Evolutionary conservation across 176 grass and related monocot species (phyloP).

Genomic region (Tillandsia leiboldiana): DNA sequence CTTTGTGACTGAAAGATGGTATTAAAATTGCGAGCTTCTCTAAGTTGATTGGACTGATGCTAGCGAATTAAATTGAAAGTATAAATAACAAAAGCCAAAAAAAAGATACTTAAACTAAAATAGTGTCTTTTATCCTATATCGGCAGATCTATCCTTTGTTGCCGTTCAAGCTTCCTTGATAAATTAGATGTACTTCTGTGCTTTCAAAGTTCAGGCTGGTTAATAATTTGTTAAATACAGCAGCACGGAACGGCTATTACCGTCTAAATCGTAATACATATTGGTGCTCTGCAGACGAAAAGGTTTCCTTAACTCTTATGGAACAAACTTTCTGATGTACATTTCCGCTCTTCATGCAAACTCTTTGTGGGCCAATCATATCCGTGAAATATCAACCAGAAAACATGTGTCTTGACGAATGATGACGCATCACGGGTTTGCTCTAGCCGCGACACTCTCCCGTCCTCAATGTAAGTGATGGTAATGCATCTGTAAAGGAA

Average conservation of each 20-base stretch:
- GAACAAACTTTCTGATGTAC: background rate
- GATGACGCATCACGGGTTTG: background rate
- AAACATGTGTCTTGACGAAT: background rate
- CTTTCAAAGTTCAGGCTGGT: background rate
- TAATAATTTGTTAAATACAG: background rate
- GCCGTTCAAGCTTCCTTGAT: background rate
- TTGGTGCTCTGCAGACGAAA: background rate
- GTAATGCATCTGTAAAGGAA: background rate
- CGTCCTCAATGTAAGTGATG: background rate
- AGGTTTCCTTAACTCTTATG: background rate
- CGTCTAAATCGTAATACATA: background rate
- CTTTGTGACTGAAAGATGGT: background rate
- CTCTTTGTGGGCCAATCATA: background rate
- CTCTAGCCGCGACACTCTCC: background rate
- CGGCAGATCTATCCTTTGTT: background rate
- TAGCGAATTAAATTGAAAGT: background rate
- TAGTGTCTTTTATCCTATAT: background rate
- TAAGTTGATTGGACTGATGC: background rate
- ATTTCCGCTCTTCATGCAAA: background rate
- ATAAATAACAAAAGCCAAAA: too few relatives aligned
- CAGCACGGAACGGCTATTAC: background rate
- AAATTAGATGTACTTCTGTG: background rate
- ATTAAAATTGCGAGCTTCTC: background rate
- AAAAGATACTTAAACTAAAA: background rate
- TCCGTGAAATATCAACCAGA: background rate